phyloP scores from a whole-genome alignment of 306 rosid species.

The Pterocarpus santalinus region DNA sequence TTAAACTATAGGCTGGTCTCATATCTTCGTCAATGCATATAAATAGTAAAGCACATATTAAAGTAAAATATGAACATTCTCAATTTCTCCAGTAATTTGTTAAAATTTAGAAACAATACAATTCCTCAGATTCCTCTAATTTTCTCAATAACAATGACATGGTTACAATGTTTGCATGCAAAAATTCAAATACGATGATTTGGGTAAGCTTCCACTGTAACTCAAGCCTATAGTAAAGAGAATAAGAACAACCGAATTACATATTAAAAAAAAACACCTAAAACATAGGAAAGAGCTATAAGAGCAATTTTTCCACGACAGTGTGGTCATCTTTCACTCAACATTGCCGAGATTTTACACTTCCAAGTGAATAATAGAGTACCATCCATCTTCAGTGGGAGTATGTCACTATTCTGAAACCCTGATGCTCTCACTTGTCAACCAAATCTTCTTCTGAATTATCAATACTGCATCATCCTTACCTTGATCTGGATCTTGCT shows the following conservation, averaged over 20 bases:
- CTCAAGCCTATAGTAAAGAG: slow-evolving; percentile 46
- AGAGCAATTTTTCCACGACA: slow-evolving; percentile 25
- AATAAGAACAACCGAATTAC: slow-evolving; percentile 35
- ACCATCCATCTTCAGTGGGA: background rate
- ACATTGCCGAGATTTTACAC: slow-evolving; percentile 24
- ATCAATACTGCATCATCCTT: slow-evolving; percentile 67
- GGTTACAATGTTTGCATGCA: background rate
- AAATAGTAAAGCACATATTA: background rate
- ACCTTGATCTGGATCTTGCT: slow-evolving; percentile 47
- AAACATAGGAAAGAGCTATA: slow-evolving; percentile 24
- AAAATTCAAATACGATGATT: slow-evolving; percentile 43
- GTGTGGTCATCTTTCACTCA: slow-evolving; percentile 18
- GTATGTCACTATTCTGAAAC: slow-evolving; percentile 56
- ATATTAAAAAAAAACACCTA: slow-evolving; percentile 11
- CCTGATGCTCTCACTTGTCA: slow-evolving; percentile 74
- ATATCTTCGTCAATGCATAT: background rate
- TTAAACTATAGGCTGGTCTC: too few species aligned
- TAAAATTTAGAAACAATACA: slow-evolving; percentile 21
- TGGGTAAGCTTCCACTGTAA: slow-evolving; percentile 42
- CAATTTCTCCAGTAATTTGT: background rate
- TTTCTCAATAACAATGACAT: slow-evolving; percentile 38
- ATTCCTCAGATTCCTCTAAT: slow-evolving; percentile 42
- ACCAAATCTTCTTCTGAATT: slow-evolving; percentile 90
- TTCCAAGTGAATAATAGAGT: slow-evolving; percentile 13
- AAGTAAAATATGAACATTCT: background rate